Evolutionary conservation across 495 filamentous ascomycete genomes (phyloP).

Genomic region (Daldinia loculata): DNA sequence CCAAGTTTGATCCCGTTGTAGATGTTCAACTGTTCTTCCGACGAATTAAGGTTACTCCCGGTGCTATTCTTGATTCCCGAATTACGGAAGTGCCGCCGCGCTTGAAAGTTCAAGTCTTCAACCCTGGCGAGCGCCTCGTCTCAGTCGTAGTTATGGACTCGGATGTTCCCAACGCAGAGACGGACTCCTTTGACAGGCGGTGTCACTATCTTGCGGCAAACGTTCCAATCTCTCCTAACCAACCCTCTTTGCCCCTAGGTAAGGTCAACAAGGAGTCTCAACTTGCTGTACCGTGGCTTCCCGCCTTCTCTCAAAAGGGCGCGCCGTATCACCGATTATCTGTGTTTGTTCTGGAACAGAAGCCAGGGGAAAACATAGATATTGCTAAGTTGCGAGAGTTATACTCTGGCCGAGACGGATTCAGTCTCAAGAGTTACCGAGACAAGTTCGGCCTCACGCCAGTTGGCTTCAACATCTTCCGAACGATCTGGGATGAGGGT

Average conservation of each 20-base stretch:
- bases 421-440: slow-evolving; percentile 75
- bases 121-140: slow-evolving; percentile 79
- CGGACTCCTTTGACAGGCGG: slow-evolving; percentile 78
- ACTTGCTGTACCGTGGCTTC: slow-evolving; percentile 80
- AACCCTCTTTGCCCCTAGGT: slow-evolving; percentile 58
- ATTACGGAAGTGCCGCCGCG: slow-evolving; percentile 74
- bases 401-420: slow-evolving; percentile 65
- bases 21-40: slow-evolving; percentile 84
- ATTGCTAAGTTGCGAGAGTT: slow-evolving; percentile 63
- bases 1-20: slow-evolving; percentile 77
- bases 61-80: slow-evolving; percentile 76
- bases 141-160: slow-evolving; percentile 87
- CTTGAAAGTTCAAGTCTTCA: slow-evolving; percentile 84
- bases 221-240: slow-evolving; percentile 60
- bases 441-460: slow-evolving; percentile 72
- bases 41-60: slow-evolving; percentile 71
- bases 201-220: slow-evolving; percentile 85
- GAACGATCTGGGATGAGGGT: slow-evolving; percentile 85
- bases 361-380: slow-evolving; percentile 67
- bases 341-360: slow-evolving; percentile 85
- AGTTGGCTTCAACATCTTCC: slow-evolving; percentile 87
- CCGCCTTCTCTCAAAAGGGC: slow-evolving; percentile 88
- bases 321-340: slow-evolving; percentile 88
- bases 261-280: slow-evolving; percentile 62
- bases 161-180: slow-evolving; percentile 83